Conservation (phyloP, 805 yeast genomes). For the Naumovozyma dairenensis region DNA sequence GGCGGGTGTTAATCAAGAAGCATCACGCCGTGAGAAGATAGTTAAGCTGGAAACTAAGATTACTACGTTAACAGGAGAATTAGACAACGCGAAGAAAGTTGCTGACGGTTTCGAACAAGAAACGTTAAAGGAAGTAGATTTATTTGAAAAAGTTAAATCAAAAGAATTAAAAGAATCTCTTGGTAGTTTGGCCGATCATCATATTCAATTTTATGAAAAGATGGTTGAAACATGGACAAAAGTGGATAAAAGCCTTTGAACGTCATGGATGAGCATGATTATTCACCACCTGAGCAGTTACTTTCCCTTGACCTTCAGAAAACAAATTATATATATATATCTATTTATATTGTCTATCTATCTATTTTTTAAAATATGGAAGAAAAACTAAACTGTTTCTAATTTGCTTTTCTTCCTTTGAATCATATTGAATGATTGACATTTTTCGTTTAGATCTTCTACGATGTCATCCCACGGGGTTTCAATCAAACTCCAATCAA, state of each 20-base stretch:
- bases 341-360: too few species aligned
- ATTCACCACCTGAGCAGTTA: too few species aligned
- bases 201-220: slow-evolving; percentile 61
- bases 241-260: slow-evolving; percentile 31
- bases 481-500: slow-evolving; percentile 24
- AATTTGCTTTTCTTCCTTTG: too few species aligned
- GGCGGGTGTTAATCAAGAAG: slow-evolving; percentile 53
- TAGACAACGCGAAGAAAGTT: slow-evolving; percentile 39
- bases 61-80: slow-evolving; percentile 40
- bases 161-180: slow-evolving; percentile 66
- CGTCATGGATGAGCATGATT: background rate
- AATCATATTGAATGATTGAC: too few species aligned
- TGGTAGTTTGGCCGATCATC: slow-evolving; percentile 62
- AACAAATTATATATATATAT: too few species aligned
- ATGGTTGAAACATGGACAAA: slow-evolving; percentile 64
- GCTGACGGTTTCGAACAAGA: slow-evolving; percentile 49
- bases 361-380: too few species aligned
- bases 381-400: too few species aligned
- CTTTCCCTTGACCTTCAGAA: too few species aligned
- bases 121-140: slow-evolving; percentile 44
- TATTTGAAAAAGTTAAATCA: slow-evolving; percentile 74
- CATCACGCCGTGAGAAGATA: slow-evolving; percentile 42
- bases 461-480: slow-evolving; percentile 9
- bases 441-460: slow-evolving; percentile 5
- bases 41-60: slow-evolving; percentile 41